These are phyloP conservation scores for Spongiforma sp. DNA, from an alignment of 1,284 basidiomycete genomes.

Conservation along the genomic window DNA sequence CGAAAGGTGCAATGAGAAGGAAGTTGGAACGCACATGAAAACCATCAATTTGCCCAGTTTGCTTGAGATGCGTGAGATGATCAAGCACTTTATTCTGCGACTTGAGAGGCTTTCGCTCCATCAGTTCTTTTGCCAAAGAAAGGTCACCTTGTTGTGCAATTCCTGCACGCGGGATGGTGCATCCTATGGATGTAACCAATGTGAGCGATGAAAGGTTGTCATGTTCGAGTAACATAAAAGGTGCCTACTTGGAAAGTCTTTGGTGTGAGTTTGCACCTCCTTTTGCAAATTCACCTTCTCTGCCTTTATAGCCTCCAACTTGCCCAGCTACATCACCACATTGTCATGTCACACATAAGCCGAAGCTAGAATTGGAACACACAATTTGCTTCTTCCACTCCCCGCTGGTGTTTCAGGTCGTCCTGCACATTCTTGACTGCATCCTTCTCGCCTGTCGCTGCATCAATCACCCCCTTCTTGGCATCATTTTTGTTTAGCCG, in stretches of 20 bases:
- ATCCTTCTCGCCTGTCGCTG: constrained; percentile 88
- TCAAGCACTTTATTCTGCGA: constrained; percentile 89
- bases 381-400: constrained; percentile 55
- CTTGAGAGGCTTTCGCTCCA: constrained; percentile 89
- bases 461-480: constrained; percentile 83
- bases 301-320: constrained; percentile 60
- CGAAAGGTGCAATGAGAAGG: constrained; percentile 6
- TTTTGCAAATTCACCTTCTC: constrained; percentile 59
- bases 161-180: constrained; percentile 59
- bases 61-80: constrained; percentile 78
- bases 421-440: constrained; percentile 75
- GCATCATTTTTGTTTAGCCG: constrained; percentile 87
- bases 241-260: constrained; percentile 56
- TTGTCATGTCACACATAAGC: neutral
- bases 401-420: constrained; percentile 65
- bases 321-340: constrained; percentile 42
- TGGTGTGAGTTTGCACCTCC: constrained; percentile 56
- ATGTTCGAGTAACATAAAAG: neutral
- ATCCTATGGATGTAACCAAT: constrained; percentile 43
- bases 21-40: constrained; percentile 82
- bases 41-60: constrained; percentile 82
- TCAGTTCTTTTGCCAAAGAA: constrained; percentile 81
- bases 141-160: constrained; percentile 66
- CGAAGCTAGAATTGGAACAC: neutral
- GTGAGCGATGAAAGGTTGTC: neutral